Base-by-base conservation (phyloP, 352 stramenopile genomes). In the Globisporangium irregulare region DNA sequence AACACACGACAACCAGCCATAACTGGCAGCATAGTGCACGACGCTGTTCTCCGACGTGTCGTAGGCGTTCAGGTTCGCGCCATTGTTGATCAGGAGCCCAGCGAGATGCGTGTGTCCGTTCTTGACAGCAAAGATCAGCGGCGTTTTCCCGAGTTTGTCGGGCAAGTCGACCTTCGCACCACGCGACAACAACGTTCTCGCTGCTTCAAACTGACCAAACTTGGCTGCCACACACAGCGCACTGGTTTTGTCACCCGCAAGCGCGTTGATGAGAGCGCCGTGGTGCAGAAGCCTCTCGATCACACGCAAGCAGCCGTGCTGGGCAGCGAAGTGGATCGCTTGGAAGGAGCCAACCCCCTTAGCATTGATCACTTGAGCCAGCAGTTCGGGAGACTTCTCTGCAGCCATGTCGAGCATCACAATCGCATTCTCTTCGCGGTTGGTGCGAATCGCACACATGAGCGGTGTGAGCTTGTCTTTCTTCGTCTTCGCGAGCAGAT, bases 11-110 rank as follows among this genome's bases (percentile, higher is more conserved):
- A 76, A 70, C 83, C 84, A 94, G 5, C 86, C 86, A 43, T 94
- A 94, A 55, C 78, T 89, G 7, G 86, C 86, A 6, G 84, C 84
- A 60, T 92, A 94, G 61, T 94, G 86, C 18, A 77, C 82, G 0
- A 82, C 82, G 57, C 81, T 93, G 60, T 94, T 94, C 22, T 92
- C 78, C 0, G 84, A 93, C n/a, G 86, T 81, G 55, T 94, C 86
- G 56, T 79, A 91, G 0, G 82, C 84, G 57, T 94, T 94, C 34
- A 91, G 79, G 36, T 94, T 92, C 1, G 86, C 86, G 1, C 80
- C 81, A 22, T 73, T 59, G 58, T 92, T 94, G 62, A 94, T 80
- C 6, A 94, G 72, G 27, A 79, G 34, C 3, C 72, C 76, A 0
- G 86, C 82, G 22, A 91, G 65, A 1, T 63, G 63, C 1, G 82